A percentile compares a stretch with the other conserved stretches of the same genome.
phyloP scores from a whole-genome alignment of 1,284 basidiomycete genomes.

The Cystobasidium slooffiae region DNA sequence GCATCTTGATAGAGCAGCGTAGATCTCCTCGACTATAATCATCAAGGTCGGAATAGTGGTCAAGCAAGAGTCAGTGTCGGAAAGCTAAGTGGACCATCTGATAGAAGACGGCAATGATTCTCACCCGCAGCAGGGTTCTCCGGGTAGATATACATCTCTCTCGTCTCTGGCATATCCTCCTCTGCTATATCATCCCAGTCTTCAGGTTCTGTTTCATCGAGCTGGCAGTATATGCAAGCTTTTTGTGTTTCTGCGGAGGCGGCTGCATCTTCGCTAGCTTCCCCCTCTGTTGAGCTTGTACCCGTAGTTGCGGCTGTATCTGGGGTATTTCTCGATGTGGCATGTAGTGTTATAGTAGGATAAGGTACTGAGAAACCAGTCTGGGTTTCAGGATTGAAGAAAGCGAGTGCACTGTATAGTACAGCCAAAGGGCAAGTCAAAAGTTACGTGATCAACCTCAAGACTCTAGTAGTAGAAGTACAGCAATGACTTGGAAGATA shows the following conservation, averaged over 20 bases:
- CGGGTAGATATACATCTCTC: conserved; percentile 39
- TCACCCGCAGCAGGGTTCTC: conserved; percentile 18
- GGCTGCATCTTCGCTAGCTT: neutral
- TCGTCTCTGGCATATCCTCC: conserved; percentile 40
- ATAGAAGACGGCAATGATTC: neutral
- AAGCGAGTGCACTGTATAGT: conserved; percentile 21
- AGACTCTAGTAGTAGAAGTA: neutral
- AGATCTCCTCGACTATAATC: conserved; percentile 26
- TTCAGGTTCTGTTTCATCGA: conserved; percentile 40
- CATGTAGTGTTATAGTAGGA: conserved; percentile 43
- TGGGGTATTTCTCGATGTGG: conserved; percentile 25
- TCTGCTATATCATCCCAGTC: conserved; percentile 38
- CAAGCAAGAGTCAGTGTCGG: neutral
- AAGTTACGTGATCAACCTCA: conserved; percentile 5
- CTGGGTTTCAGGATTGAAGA: conserved; percentile 18
- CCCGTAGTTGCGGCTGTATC: neutral
- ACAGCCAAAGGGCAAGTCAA: neutral
- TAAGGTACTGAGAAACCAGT: conserved; percentile 42
- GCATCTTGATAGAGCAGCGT: conserved; percentile 32
- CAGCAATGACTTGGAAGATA: neutral
- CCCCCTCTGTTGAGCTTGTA: neutral
- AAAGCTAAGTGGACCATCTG: neutral
- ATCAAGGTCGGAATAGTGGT: neutral
- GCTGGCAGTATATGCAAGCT: conserved; percentile 44
- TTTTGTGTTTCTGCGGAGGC: neutral